Percentiles rank a stretch among this genome's conserved stretches.
These are phyloP conservation scores for Chrysoporthe austroafricana DNA, from an alignment of 2,329 filamentous ascomycete genomes.

Conservation along the genomic window DNA sequence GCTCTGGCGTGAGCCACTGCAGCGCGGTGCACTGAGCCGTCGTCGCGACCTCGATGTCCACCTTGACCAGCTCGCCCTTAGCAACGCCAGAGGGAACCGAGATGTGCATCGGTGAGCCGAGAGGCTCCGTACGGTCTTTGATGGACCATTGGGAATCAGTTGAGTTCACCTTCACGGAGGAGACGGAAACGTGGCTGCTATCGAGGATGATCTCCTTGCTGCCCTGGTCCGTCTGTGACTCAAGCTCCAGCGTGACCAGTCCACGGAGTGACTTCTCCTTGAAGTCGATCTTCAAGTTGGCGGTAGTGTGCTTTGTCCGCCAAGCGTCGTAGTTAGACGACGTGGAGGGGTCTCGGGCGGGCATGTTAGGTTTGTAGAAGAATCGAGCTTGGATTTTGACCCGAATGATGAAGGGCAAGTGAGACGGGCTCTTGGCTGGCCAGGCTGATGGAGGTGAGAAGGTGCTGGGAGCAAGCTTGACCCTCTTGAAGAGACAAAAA, in stretches of 20 bases:
- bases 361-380: slow-evolving; percentile 38
- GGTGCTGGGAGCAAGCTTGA: slow-evolving; percentile 16
- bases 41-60: slow-evolving; percentile 75
- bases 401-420: slow-evolving; percentile 11
- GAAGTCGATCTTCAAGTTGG: slow-evolving; percentile 84
- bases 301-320: slow-evolving; percentile 80
- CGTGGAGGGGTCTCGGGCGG: slow-evolving; percentile 80
- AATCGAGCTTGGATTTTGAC: slow-evolving; percentile 27
- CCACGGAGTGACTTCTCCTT: slow-evolving; percentile 76
- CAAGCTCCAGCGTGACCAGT: slow-evolving; percentile 74
- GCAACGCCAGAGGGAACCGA: slow-evolving; percentile 58
- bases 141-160: slow-evolving; percentile 69
- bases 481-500: slow-evolving; percentile 22
- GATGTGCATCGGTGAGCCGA: slow-evolving; percentile 72
- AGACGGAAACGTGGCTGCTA: slow-evolving; percentile 80
- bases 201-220: slow-evolving; percentile 83
- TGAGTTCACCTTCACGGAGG: slow-evolving; percentile 69
- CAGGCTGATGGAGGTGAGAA: slow-evolving; percentile 12
- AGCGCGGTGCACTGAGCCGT: slow-evolving; percentile 88
- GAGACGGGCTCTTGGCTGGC: slow-evolving; percentile 15
- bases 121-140: slow-evolving; percentile 71
- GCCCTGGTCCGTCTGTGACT: slow-evolving; percentile 74
- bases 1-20: slow-evolving; percentile 91
- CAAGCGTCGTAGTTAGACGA: slow-evolving; percentile 90
- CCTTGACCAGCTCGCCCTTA: slow-evolving; percentile 56